phyloP scores from a whole-genome alignment of 441 rosid genomes.

The Pelargonium fulgidum region DNA sequence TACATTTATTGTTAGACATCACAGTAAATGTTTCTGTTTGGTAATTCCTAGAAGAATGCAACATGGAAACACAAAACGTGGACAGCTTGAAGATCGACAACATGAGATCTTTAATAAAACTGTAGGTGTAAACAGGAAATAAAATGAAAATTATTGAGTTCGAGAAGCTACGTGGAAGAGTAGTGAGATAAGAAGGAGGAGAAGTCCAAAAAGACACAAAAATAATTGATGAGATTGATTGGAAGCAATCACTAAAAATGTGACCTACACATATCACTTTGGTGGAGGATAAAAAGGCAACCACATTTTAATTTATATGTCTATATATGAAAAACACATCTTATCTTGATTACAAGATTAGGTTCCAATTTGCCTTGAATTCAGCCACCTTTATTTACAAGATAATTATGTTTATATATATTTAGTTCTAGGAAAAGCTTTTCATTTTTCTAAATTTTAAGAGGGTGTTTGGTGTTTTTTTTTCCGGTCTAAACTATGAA shows the following conservation, averaged over 20 bases:
- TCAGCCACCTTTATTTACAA: not conserved
- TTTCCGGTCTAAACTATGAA: no score
- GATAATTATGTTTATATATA: not conserved
- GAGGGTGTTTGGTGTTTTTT: not conserved
- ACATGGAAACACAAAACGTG: no score
- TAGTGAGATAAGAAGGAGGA: not conserved
- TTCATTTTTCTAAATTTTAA: not conserved
- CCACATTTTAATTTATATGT: not conserved
- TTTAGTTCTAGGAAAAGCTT: not conserved
- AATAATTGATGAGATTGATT: constrained; percentile 1
- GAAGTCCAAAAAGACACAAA: not conserved
- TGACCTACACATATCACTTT: not conserved
- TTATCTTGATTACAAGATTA: not conserved
- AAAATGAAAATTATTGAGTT: not conserved
- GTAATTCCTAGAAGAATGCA: no score
- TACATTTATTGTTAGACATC: no score
- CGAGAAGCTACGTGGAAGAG: constrained; percentile 6
- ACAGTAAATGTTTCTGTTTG: no score
- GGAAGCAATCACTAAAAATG: constrained; percentile 1
- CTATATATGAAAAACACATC: not conserved
- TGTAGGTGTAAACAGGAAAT: no score
- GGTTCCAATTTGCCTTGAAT: not conserved
- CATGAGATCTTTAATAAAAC: no score
- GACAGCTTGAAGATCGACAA: no score
- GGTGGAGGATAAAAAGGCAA: constrained; percentile 3